Conservation (phyloP, 2,329 filamentous ascomycete species). For the Curvularia lunata region DNA sequence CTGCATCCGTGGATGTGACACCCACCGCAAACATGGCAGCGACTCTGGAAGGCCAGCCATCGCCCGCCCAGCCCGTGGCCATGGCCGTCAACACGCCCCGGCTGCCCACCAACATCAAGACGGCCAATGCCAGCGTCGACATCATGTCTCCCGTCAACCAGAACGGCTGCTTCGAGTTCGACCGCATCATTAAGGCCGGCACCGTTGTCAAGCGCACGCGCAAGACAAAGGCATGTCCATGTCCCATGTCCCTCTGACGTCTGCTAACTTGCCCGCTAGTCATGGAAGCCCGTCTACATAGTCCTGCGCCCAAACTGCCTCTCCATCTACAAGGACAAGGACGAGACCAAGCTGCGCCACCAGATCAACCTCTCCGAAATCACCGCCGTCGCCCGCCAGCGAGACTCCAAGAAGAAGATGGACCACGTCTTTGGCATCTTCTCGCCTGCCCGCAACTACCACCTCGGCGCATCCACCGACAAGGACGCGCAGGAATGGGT, state of each 20-base stretch:
- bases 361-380: slow-evolving; percentile 89
- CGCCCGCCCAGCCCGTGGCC: slow-evolving; percentile 32
- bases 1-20: slow-evolving; percentile 24
- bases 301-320: slow-evolving; percentile 89
- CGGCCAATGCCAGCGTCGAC: slow-evolving; percentile 56
- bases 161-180: slow-evolving; percentile 94
- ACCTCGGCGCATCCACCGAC: slow-evolving; percentile 77
- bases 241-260: neutral
- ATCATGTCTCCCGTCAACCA: slow-evolving; percentile 87
- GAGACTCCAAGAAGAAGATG: slow-evolving; percentile 85
- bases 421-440: slow-evolving; percentile 92
- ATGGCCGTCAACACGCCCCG: slow-evolving; percentile 18
- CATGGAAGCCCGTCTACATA: slow-evolving; percentile 88
- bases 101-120: slow-evolving; percentile 34
- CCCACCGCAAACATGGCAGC: slow-evolving; percentile 24
- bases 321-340: slow-evolving; percentile 90
- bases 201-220: slow-evolving; percentile 86
- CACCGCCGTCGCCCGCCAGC: slow-evolving; percentile 86
- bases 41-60: slow-evolving; percentile 33
- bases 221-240: slow-evolving; percentile 68
- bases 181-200: slow-evolving; percentile 89
- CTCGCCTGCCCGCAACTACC: slow-evolving; percentile 87
- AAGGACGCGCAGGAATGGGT: slow-evolving; percentile 88
- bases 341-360: slow-evolving; percentile 86
- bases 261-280: slow-evolving; percentile 56